Evolutionary conservation across 179 eudicot species (phyloP), one percentile per base, ranked within the genome.

Genomic region (Spinacia oleracea): DNA sequence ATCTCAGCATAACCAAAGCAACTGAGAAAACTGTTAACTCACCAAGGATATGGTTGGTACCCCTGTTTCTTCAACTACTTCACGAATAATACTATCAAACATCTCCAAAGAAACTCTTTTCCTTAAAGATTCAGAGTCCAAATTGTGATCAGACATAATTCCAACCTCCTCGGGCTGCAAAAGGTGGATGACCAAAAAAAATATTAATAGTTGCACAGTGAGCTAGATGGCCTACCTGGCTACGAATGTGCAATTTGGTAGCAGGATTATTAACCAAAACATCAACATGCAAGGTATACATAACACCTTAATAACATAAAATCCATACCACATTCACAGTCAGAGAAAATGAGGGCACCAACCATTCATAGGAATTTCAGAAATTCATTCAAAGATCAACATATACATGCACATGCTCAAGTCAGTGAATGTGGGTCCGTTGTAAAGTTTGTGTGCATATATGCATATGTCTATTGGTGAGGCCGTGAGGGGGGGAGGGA

Each of bases 21-120:
- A 35, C 29, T 23, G 35, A 45, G 27, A 66, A 65, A 65, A 65
- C 64, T 2, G 67, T 31, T 15, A 77, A 80, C 98, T 87, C 81
- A 95, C 97, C 76, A 95, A 90, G 59, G 90, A 84, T 70, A 60
- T 72, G 45, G 86, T 81, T 64, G 97, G 93, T 74, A 91, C 92
- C 74, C 99, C 99, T 82, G 90, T 89, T 89, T 96, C 99, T 84
- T 96, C 99, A 66, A 93, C 97, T 35, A 90, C 97, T 89, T 93
- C 99, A 77, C 93, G 92, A 71, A 87, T 77, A 76, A 96, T 91
- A 82, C 99, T 96, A 81, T 89, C 91, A 84, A 93, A 96, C 98
- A 96, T 96, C 88, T 96, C 99, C 72, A 87, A 87, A 63, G 94
- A 87, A 80, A 91, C 85, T 83, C 78, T 87, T 72, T 38, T 79